Percentiles rank a stretch among this genome's conserved stretches.
Conservation (phyloP, 768 basidiomycete genomes). For the Amylocystis lapponica region DNA sequence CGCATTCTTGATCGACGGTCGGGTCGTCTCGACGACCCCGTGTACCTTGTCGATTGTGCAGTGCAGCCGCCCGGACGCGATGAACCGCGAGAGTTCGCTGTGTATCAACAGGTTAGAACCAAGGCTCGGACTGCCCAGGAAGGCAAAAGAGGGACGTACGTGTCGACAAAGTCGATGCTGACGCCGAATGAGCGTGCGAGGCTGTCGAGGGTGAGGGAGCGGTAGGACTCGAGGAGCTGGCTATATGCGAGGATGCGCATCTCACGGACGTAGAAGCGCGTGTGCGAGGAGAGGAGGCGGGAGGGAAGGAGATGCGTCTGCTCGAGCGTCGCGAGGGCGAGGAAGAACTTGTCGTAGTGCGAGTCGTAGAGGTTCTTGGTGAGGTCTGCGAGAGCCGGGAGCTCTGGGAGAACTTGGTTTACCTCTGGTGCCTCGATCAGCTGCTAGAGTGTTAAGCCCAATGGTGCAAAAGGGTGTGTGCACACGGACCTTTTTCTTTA, state of each 20-base stretch:
- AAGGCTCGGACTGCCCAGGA: slow-evolving; percentile 1
- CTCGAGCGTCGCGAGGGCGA: slow-evolving; percentile 86
- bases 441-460: slow-evolving; percentile 31
- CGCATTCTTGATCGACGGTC: slow-evolving; percentile 68
- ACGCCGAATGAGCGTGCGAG: slow-evolving; percentile 88
- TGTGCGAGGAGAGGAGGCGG: slow-evolving; percentile 78
- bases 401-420: slow-evolving; percentile 72
- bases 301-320: slow-evolving; percentile 84
- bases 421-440: slow-evolving; percentile 87
- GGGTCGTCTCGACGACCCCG: slow-evolving; percentile 88
- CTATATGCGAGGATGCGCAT: slow-evolving; percentile 93
- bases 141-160: slow-evolving; percentile 38
- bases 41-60: slow-evolving; percentile 94
- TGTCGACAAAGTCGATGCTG: slow-evolving; percentile 80
- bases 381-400: slow-evolving; percentile 77
- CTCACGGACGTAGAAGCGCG: slow-evolving; percentile 88
- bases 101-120: neutral
- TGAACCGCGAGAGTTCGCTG: slow-evolving; percentile 90
- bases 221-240: slow-evolving; percentile 89
- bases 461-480: neutral
- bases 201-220: slow-evolving; percentile 83
- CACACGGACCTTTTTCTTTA: slow-evolving; percentile 78
- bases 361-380: slow-evolving; percentile 87
- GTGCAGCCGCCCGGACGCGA: slow-evolving; percentile 78
- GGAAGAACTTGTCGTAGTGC: slow-evolving; percentile 92